A percentile compares a stretch with the other conserved stretches of the same genome.
phyloP scores from a whole-genome alignment of 2,329 filamentous ascomycete genomes.

The Aspergillus vadensis region DNA sequence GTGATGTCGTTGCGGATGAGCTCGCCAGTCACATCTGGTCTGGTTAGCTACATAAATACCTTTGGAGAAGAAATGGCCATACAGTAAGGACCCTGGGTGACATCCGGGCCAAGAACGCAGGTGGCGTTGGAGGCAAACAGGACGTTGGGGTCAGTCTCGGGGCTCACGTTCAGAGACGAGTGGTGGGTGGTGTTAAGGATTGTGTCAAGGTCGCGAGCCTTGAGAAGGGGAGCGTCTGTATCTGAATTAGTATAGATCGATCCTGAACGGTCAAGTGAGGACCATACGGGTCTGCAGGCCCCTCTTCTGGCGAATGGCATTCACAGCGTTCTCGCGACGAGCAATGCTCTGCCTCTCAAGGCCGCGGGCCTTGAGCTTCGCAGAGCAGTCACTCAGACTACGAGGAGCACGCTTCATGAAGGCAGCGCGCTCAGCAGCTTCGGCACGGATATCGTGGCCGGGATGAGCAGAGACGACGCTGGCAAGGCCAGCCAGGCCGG shows the following conservation, averaged over 20 bases:
- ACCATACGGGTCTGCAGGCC: slow-evolving; percentile 32
- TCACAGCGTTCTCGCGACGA: slow-evolving; percentile 47
- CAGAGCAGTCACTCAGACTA: slow-evolving; percentile 51
- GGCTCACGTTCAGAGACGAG: slow-evolving; percentile 34
- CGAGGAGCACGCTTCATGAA: slow-evolving; percentile 47
- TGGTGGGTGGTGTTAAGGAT: slow-evolving; percentile 43
- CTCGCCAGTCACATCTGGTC: slow-evolving; percentile 39
- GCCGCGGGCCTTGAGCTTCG: slow-evolving; percentile 52
- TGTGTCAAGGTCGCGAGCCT: slow-evolving; percentile 39
- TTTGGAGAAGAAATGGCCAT: neutral
- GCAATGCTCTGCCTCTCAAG: slow-evolving; percentile 48
- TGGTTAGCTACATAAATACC: neutral
- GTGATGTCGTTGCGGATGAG: slow-evolving; percentile 41
- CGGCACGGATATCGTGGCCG: slow-evolving; percentile 52
- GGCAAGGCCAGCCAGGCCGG: slow-evolving; percentile 29
- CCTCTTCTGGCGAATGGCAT: slow-evolving; percentile 47
- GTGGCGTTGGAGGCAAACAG: slow-evolving; percentile 38
- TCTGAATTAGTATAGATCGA: neutral
- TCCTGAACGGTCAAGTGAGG: neutral
- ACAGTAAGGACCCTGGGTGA: slow-evolving; percentile 58
- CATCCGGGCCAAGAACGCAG: slow-evolving; percentile 56
- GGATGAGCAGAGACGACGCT: slow-evolving; percentile 47
- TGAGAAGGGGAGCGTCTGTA: slow-evolving; percentile 24
- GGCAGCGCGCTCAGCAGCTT: slow-evolving; percentile 53
- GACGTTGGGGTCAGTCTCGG: slow-evolving; percentile 25